Conservation (phyloP, 2,329 filamentous ascomycete species). For the Tolypocladium amazonense region DNA sequence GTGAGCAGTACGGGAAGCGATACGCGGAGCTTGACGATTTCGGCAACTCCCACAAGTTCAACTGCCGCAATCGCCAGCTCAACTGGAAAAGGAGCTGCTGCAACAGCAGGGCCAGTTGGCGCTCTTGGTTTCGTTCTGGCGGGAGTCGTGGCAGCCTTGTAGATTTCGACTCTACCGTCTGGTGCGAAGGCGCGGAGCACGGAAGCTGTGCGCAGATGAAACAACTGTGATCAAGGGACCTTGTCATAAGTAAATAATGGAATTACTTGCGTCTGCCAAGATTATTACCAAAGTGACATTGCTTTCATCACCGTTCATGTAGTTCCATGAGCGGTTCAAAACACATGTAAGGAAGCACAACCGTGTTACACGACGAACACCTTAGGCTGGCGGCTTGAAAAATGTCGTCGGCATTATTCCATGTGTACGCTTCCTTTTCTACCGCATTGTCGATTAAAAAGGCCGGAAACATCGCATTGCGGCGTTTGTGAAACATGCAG, state of each 20-base stretch:
- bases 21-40: neutral
- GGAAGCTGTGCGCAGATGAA: neutral
- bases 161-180: neutral
- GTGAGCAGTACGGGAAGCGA: neutral
- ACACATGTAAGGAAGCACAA: too few relatives aligned
- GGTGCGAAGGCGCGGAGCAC: neutral
- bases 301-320: too few relatives aligned
- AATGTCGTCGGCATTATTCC: too few relatives aligned
- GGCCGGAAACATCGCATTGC: too few relatives aligned
- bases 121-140: neutral
- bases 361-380: too few relatives aligned
- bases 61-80: neutral
- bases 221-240: too few relatives aligned
- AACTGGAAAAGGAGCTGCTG: constrained; percentile 1
- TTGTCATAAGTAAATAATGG: neutral
- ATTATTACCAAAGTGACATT: neutral
- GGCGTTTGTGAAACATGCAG: too few relatives aligned
- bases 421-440: too few relatives aligned
- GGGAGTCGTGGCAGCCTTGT: constrained; percentile 3
- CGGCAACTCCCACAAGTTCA: neutral
- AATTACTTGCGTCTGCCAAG: neutral
- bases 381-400: too few relatives aligned
- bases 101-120: constrained; percentile 1
- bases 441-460: too few relatives aligned
- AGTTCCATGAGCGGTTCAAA: too few relatives aligned